These are phyloP conservation scores for Zopfia rhizophila DNA, from an alignment of 2,329 filamentous ascomycete genomes.

Conservation along the genomic window DNA sequence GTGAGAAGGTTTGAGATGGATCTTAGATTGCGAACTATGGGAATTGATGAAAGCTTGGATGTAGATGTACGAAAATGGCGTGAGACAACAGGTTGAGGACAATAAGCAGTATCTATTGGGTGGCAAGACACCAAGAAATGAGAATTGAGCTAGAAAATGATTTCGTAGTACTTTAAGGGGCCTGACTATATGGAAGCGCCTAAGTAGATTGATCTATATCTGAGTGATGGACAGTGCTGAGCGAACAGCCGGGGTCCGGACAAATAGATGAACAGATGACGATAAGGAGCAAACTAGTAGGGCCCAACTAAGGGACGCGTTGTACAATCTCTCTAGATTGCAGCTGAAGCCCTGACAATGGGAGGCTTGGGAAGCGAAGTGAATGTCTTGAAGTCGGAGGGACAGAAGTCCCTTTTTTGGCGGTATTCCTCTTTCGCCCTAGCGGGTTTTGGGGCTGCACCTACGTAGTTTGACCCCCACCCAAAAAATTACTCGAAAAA, in stretches of 20 bases:
- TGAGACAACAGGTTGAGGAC: slow-evolving; percentile 6
- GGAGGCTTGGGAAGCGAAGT: not conserved
- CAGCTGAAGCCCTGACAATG: slow-evolving; percentile 2
- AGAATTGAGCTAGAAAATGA: slow-evolving; percentile 4
- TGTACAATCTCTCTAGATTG: slow-evolving; percentile 13
- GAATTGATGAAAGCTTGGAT: too few relatives aligned
- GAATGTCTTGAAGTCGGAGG: slow-evolving; percentile 1
- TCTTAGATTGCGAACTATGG: too few relatives aligned
- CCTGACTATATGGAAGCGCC: slow-evolving; percentile 23
- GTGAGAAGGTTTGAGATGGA: too few relatives aligned
- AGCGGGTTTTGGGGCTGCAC: too few relatives aligned
- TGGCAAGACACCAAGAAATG: slow-evolving; percentile 25
- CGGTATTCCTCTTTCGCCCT: too few relatives aligned
- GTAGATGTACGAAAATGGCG: slow-evolving; percentile 7
- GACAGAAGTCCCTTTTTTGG: slow-evolving; percentile 8
- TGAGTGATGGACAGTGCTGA: slow-evolving; percentile 13
- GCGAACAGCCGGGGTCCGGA: slow-evolving; percentile 14
- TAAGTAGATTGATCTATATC: slow-evolving; percentile 24
- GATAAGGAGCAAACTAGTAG: slow-evolving; percentile 12
- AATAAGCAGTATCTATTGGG: slow-evolving; percentile 13
- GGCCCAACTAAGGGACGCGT: not conserved
- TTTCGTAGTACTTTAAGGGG: slow-evolving; percentile 10
- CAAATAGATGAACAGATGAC: slow-evolving; percentile 16
- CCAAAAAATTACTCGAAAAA: slow-evolving; percentile 19
- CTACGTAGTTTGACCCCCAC: too few relatives aligned